phyloP scores from a whole-genome alignment of 345 rosid genomes.

The Citrus sinensis region DVS_A1.0 CM039168.1:23851001-23851500 shows the following conservation, averaged over 20 bases:
- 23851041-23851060: background rate
- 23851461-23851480: conserved; percentile 29
- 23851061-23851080: background rate
- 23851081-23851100: background rate
- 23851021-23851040: background rate
- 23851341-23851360: conserved; percentile 34
- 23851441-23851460: conserved; percentile 26
- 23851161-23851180: background rate
- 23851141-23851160: background rate
- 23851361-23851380: conserved; percentile 44
- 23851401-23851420: conserved; percentile 35
- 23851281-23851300: background rate
- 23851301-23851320: conserved; percentile 55
- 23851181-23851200: background rate
- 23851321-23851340: conserved; percentile 34
- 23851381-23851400: conserved; percentile 54
- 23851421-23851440: conserved; percentile 30
- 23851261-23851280: background rate
- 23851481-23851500: conserved; percentile 15
- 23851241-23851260: background rate
- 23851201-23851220: background rate
- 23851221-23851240: background rate
- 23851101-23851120: background rate
- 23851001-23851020: background rate
- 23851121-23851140: background rate